Evolutionary conservation across 352 stramenopile species (phyloP).

Genomic region (Pythium utonaiense): DNA sequence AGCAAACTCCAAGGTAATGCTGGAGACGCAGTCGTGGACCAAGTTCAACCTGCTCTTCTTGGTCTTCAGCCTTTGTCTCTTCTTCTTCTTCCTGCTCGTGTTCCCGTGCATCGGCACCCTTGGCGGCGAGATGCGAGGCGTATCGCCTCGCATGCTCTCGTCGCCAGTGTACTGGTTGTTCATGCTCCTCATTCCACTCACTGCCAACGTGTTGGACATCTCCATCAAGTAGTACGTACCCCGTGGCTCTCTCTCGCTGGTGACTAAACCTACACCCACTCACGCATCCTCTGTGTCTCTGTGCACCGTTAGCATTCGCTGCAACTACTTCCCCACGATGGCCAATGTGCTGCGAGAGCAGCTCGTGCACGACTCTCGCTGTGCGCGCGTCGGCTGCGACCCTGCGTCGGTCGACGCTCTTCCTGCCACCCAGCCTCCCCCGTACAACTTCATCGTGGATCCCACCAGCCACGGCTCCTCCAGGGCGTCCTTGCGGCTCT

Average conservation of each 20-base stretch:
- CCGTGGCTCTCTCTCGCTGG: neutral
- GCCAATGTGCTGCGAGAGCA: constrained; percentile 68
- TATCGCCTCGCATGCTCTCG: constrained; percentile 49
- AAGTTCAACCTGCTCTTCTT: constrained; percentile 61
- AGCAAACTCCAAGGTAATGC: constrained; percentile 67
- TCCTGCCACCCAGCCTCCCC: neutral
- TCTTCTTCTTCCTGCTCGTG: constrained; percentile 60
- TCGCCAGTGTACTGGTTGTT: constrained; percentile 70
- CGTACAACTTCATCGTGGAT: neutral
- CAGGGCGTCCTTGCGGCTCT: neutral
- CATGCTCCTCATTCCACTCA: constrained; percentile 59
- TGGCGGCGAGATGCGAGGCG: constrained; percentile 48
- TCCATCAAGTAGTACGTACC: constrained; percentile 56
- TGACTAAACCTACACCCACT: too few species aligned
- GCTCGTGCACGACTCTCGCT: constrained; percentile 38
- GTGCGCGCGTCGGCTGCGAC: constrained; percentile 33
- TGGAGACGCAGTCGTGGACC: constrained; percentile 78
- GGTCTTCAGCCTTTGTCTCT: constrained; percentile 51
- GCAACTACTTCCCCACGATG: constrained; percentile 65
- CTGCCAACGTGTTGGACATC: constrained; percentile 58
- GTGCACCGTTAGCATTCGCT: constrained; percentile 32
- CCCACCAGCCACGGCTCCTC: neutral
- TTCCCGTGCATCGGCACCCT: constrained; percentile 51
- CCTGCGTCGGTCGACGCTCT: neutral
- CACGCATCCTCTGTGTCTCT: too few species aligned